Percentiles rank a stretch among this genome's conserved stretches.
These are phyloP conservation scores for Aspergillus kassunensis DNA, from an alignment of 495 filamentous ascomycete genomes.

Conservation along the genomic window DNA sequence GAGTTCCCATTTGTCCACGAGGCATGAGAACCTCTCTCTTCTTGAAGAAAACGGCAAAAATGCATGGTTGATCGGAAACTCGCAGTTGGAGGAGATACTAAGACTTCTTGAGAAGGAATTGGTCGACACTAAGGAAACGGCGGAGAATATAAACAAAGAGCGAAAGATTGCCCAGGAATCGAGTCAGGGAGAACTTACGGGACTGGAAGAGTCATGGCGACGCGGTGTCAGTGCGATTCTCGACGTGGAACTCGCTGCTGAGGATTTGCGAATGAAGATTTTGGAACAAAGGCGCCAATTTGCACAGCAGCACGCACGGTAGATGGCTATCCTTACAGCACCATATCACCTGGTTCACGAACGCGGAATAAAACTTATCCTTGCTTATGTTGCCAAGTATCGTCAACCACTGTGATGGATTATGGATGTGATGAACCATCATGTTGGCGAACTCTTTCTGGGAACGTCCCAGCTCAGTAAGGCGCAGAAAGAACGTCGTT, in stretches of 20 bases:
- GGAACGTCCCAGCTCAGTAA: too few relatives aligned
- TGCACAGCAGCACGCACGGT: conserved; percentile 35
- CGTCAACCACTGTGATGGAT: not conserved
- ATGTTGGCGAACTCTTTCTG: too few relatives aligned
- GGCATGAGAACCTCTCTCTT: conserved; percentile 65
- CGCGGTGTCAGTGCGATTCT: conserved; percentile 65
- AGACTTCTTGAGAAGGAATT: conserved; percentile 73
- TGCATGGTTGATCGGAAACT: conserved; percentile 84
- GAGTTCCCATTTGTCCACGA: conserved; percentile 60
- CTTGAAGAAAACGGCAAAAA: conserved; percentile 82
- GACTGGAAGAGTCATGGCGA: conserved; percentile 70
- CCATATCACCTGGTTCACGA: not conserved
- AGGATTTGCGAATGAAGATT: conserved; percentile 62
- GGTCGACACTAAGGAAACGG: conserved; percentile 55
- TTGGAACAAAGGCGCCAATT: conserved; percentile 48
- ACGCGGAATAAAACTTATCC: too few relatives aligned
- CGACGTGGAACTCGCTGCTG: conserved; percentile 72
- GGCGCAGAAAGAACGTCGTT: too few relatives aligned
- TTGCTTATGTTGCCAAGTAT: not conserved
- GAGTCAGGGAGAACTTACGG: conserved; percentile 60
- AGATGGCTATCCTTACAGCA: not conserved
- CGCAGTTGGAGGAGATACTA: conserved; percentile 69
- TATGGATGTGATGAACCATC: too few relatives aligned
- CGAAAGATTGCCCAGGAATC: conserved; percentile 67
- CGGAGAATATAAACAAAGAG: conserved; percentile 66